Evolutionary conservation across 208 protist genomes (phyloP).

Genomic region (Balamuthia mandrillaris): DNA sequence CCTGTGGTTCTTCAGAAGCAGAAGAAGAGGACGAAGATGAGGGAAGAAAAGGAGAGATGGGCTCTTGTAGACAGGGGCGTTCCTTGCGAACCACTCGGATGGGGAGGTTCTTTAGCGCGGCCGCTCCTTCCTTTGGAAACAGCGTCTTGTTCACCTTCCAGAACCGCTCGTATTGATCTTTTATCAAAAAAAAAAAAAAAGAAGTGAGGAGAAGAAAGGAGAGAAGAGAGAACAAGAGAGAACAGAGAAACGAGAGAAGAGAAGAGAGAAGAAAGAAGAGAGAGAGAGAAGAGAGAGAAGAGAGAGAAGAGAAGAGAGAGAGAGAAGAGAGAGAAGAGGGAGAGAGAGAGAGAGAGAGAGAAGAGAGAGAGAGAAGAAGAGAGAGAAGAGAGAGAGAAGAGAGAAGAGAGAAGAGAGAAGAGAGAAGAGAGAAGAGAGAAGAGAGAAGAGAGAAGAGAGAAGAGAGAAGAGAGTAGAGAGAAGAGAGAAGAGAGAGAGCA

Average conservation of each 20-base stretch:
- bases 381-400: background rate
- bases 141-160: conserved; percentile 28
- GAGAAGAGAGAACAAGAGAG: too few relatives aligned
- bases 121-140: conserved; percentile 5
- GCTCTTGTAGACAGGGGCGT: background rate
- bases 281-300: background rate
- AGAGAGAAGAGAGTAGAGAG: background rate
- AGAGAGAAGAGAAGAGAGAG: background rate
- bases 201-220: background rate
- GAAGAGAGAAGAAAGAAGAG: background rate
- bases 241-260: background rate
- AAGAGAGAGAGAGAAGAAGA: background rate
- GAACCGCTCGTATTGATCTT: conserved; percentile 33
- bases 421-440: background rate
- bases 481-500: background rate
- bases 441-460: too few relatives aligned
- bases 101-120: background rate
- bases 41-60: background rate
- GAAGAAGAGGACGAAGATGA: too few relatives aligned
- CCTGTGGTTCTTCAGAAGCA: background rate
- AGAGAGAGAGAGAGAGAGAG: background rate
- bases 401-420: background rate
- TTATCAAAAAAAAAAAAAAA: background rate
- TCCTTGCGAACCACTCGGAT: background rate
- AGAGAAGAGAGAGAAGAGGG: background rate